These are phyloP conservation scores for Rosellinia necatrix DNA, from an alignment of 2,329 filamentous ascomycete species.

Conservation along the genomic window DNA sequence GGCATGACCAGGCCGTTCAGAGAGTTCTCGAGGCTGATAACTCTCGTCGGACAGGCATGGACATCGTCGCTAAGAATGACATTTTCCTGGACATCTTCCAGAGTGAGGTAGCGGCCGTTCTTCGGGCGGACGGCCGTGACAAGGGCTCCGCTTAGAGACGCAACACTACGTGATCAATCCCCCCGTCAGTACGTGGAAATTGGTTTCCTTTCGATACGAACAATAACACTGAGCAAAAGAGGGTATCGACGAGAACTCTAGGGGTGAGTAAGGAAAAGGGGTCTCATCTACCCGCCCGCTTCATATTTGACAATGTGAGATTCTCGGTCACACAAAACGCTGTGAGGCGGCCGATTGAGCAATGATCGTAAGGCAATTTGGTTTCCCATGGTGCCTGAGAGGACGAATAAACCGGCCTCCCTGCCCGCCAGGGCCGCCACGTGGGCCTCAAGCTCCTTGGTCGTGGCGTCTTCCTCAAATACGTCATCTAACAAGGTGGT, in stretches of 20 bases:
- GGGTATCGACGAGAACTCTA: neutral
- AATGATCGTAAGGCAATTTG: constrained; percentile 75
- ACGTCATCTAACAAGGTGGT: constrained; percentile 79
- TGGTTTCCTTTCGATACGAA: neutral
- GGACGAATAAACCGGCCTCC: constrained; percentile 70
- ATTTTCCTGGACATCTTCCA: constrained; percentile 47
- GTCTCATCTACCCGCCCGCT: constrained; percentile 47
- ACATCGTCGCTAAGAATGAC: constrained; percentile 48
- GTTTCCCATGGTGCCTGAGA: constrained; percentile 83
- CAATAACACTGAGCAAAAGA: neutral
- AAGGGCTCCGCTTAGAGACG: constrained; percentile 67
- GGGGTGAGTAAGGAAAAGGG: neutral
- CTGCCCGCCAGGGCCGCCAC: constrained; percentile 69
- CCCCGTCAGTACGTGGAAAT: constrained; percentile 16
- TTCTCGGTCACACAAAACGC: constrained; percentile 69
- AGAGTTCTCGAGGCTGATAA: constrained; percentile 50
- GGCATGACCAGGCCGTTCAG: constrained; percentile 45
- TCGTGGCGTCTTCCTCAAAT: constrained; percentile 72
- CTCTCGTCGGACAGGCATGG: constrained; percentile 47
- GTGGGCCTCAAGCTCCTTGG: constrained; percentile 67
- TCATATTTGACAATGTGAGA: constrained; percentile 69
- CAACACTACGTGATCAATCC: constrained; percentile 45
- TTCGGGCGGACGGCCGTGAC: constrained; percentile 50
- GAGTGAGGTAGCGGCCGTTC: constrained; percentile 48
- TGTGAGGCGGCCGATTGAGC: constrained; percentile 70